A percentile compares a stretch with the other conserved stretches of the same genome.
phyloP scores from a whole-genome alignment of 2,329 filamentous ascomycete species.

The Calycina marina region DNA sequence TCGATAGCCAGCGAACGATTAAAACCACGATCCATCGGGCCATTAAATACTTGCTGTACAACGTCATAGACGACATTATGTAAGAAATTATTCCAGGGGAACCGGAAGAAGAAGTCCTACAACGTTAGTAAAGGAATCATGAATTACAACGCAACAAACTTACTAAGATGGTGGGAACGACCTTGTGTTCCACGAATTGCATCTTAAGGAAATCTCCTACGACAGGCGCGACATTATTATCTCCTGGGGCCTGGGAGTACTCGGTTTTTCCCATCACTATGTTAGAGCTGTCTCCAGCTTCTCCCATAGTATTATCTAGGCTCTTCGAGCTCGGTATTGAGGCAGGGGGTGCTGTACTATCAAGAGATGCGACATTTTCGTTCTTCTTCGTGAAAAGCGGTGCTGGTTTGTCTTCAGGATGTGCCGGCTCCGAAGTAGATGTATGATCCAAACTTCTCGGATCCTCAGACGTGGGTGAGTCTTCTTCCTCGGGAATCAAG shows the following conservation, averaged over 20 bases:
- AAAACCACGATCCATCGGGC: slow-evolving; percentile 89
- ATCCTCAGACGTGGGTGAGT: slow-evolving; percentile 9
- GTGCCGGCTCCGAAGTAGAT: slow-evolving; percentile 26
- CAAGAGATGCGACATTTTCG: slow-evolving; percentile 7
- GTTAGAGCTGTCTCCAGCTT: slow-evolving; percentile 19
- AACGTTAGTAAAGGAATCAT: slow-evolving; percentile 12
- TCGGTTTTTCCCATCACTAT: slow-evolving; percentile 16
- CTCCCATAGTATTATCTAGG: slow-evolving; percentile 22
- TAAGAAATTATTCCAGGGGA: slow-evolving; percentile 98
- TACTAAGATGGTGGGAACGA: slow-evolving; percentile 91
- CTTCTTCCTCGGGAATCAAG: slow-evolving; percentile 2
- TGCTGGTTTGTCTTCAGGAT: slow-evolving; percentile 53
- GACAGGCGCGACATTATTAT: slow-evolving; percentile 38
- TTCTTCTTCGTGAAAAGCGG: slow-evolving; percentile 43
- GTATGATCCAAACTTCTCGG: slow-evolving; percentile 16
- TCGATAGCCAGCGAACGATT: slow-evolving; percentile 84
- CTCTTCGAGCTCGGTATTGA: slow-evolving; percentile 10
- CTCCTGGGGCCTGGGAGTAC: slow-evolving; percentile 7
- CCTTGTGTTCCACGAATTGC: slow-evolving; percentile 86
- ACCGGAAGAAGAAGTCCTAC: slow-evolving; percentile 93
- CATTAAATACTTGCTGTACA: slow-evolving; percentile 97
- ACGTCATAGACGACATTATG: slow-evolving; percentile 99
- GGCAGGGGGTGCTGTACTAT: slow-evolving; percentile 3
- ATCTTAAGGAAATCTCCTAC: slow-evolving; percentile 93
- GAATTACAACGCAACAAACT: slow-evolving; percentile 24